Base-by-base conservation (phyloP, 129 eudicot species). In the Saposhnikovia divaricata region DNA sequence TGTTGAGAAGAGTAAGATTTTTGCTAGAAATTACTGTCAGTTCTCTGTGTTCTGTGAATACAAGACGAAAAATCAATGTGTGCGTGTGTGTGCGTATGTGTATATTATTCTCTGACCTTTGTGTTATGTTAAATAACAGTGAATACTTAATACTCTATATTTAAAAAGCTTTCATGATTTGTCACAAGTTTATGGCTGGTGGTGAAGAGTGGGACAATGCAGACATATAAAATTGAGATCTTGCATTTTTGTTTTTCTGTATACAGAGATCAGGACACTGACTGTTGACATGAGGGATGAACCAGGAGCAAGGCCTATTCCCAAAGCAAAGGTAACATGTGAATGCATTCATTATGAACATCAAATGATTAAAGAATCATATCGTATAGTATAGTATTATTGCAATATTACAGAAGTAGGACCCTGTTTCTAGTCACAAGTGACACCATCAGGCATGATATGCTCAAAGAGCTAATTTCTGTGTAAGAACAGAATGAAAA, bases 221-320 rank as follows among this genome's bases (percentile, higher is more conserved):
- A 28, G 40, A 66, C 19, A 8, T 9, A 31, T 9, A 31, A 11
- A 18, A 28, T 12, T 77, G 42, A 28, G 68, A 43, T 44, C 65
- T 19, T 16, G 27, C 78, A 3, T 12, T 1, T 13, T 31, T n/a
- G n/a, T 44, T 37, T 12, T 46, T 10, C 6, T 72, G 19, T 68
- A 68, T 51, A 25, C 85, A 89, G 92, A 89, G 81, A 84, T 89
- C 81, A 79, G 77, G 68, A 89, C 90, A 27, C 80, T 85, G 75
- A 89, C 92, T 0, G 80, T 89, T 43, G 92, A 85, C 75, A 89
- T 89, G 86, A 83, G 85, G 79, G 86, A 84, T 82, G 89, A 89
- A 44, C 82, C 87, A 16, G 85, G 85, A 34, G 88, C 83, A 44
- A 84, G 92, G 38, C 85, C 86, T 45, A 71, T 86, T 43, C 92